Evolutionary conservation across 345 rosid genomes (phyloP), one percentile per base, ranked within the genome.

Genomic region (Boechera stricta): DNA sequence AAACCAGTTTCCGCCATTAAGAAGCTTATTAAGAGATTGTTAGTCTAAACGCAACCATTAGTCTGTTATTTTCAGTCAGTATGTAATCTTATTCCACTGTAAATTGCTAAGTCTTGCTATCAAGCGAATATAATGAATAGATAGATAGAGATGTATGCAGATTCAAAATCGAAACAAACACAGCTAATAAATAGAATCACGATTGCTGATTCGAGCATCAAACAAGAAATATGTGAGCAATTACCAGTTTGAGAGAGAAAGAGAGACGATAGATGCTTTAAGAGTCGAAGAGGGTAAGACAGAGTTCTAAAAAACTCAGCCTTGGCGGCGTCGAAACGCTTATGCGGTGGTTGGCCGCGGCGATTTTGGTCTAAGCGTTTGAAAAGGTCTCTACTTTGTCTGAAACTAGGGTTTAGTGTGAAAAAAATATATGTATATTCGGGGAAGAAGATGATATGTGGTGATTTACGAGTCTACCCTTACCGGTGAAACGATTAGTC

Each of bases 241-340:
- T 63, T 77, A 63, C 80, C 71, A 62, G 65, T 32, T 69, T 44
- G 5, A 24, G 12, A 11, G 26, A 21, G 29, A 13, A n/a, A 59
- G 33, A 75, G 44, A 48, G 7, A 47, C 13, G 15, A 11, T 28
- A 21, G 48, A 42, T 55, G 72, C 47, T 55, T 38, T 35, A 57
- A 47, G 39, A 67, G 60, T 16, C 56, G 21, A 21, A 36, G 41
- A 41, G 56, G 49, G 24, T 16, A 13, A 2, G 29, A 16, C 15
- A 16, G 28, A 7, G 2, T 53, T 53, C 13, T 10, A 9, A 24
- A 24, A 9, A 35, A 35, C 9, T 35, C 12, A 16, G 6, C 26
- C 55, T 51, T 26, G 11, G 55, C 55, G 28, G 29, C 26, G 28
- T 24, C 11, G 11, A 18, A 49, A 49, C 28, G 12, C 38, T 4